Percentiles rank a stretch among this genome's conserved stretches.
phyloP scores from a whole-genome alignment of 2,329 filamentous ascomycete species.

The Hypoxylon sp. region DNA sequence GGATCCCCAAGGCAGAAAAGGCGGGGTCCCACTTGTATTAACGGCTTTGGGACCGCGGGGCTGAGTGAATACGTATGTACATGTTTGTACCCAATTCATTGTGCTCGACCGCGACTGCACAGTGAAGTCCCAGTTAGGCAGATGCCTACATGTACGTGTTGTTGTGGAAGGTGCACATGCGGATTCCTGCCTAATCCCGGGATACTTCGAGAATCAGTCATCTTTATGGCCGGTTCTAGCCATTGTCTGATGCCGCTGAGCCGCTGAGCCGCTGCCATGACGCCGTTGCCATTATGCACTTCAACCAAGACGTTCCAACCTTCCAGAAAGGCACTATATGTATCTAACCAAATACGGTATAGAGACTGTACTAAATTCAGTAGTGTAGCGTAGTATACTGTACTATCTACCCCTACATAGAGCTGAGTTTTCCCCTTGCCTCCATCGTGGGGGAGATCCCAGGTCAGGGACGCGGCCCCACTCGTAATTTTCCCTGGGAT shows the following conservation, averaged over 20 bases:
- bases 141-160: no score
- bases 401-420: conserved; percentile 2
- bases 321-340: not conserved
- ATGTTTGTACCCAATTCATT: not conserved
- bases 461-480: conserved; percentile 31
- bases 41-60: conserved; percentile 13
- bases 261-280: no score
- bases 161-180: not conserved
- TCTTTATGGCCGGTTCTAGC: not conserved
- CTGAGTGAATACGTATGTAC: no score
- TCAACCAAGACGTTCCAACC: not conserved
- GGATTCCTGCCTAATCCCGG: not conserved
- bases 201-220: not conserved
- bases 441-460: conserved; percentile 32
- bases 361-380: conserved; percentile 3
- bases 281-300: not conserved
- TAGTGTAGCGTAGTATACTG: not conserved
- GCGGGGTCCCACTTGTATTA: conserved; percentile 23
- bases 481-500: conserved; percentile 16
- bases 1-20: conserved; percentile 34
- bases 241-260: not conserved
- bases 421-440: conserved; percentile 13
- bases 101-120: no score
- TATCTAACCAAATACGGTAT: conserved; percentile 9
- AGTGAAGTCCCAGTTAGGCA: not conserved